Base-by-base conservation (phyloP, 352 stramenopile species). In the Globisporangium megalacanthum region DNA sequence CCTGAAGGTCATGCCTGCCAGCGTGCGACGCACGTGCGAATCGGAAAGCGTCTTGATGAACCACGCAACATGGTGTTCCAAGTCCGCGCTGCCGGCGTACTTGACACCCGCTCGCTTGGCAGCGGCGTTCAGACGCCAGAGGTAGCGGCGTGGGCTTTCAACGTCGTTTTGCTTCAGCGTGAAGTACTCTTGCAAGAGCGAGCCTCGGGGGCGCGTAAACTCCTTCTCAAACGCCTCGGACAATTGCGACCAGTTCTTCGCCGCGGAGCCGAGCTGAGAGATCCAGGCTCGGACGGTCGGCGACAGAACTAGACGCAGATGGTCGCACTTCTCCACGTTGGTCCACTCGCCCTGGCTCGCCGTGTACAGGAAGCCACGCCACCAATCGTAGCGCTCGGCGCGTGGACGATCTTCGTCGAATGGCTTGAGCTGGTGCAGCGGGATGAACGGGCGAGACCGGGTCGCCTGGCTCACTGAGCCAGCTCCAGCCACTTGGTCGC, bases 71-170 rank as follows among this genome's bases (percentile, higher is more conserved):
- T n/a, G n/a, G n/a, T n/a, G n/a, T n/a, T n/a, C n/a, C n/a, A n/a
- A n/a, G n/a, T n/a, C n/a, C n/a, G n/a, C n/a, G n/a, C n/a, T n/a
- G n/a, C n/a, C n/a, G n/a, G n/a, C n/a, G n/a, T n/a, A n/a, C n/a
- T n/a, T n/a, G n/a, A n/a, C n/a, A n/a, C n/a, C n/a, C 5, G 33
- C 33, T 9, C 33, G 33, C 33, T 37, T 37, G 33, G 33, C 8
- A 37, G 33, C 33, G 4, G 20, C 52, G n/a, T 51, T 58, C 1
- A 51, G 52, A 0, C 22, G 41, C 52, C 52, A 58, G 14, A 58
- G 25, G 6, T 51, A 58, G 7, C 49, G 52, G 5, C 22, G 52
- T 2, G 52, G 36, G 1, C 15, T 57, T n/a, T 57, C 41, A 7
- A 35, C 14, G 11, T 37, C 36, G 6, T 42, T 37, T 13, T 51